Conservation (phyloP, 495 filamentous ascomycete genomes). For the Jackrogersella multiformis region DNA sequence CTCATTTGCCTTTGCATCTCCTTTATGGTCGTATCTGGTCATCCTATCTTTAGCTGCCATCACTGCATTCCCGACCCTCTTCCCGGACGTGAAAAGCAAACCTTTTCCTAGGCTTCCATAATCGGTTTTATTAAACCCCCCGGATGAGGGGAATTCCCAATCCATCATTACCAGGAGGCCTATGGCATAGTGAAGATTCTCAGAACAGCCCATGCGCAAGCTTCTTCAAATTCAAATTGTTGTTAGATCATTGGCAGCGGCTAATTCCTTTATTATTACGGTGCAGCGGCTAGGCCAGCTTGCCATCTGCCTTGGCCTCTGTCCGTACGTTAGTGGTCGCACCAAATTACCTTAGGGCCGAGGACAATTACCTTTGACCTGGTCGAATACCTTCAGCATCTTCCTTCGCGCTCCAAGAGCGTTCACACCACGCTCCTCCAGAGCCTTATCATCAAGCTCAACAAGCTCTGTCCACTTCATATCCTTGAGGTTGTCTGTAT, state of each 20-base stretch:
- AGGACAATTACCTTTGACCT: constrained; percentile 74
- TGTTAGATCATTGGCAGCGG: constrained; percentile 7
- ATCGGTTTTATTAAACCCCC: not conserved
- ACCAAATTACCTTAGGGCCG: not conserved
- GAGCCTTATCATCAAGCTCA: constrained; percentile 89
- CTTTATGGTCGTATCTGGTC: not conserved
- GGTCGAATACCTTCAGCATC: constrained; percentile 99
- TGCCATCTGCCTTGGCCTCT: constrained; percentile 72
- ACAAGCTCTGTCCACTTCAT: constrained; percentile 95
- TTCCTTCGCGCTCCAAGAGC: constrained; percentile 94
- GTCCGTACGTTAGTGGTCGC: constrained; percentile 39
- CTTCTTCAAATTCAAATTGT: constrained; percentile 13
- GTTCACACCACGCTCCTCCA: constrained; percentile 94
- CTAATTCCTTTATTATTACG: constrained; percentile 31
- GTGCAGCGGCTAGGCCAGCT: constrained; percentile 55
- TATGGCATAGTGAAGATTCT: not conserved
- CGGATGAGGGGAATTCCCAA: not conserved
- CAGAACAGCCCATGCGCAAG: not conserved
- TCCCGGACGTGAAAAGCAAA: constrained; percentile 16
- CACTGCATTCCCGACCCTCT: constrained; percentile 11
- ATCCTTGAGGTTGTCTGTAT: constrained; percentile 97
- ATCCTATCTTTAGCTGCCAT: constrained; percentile 11
- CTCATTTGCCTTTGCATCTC: constrained; percentile 2
- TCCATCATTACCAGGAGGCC: not conserved
- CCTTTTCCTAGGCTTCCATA: constrained; percentile 9